phyloP scores from a whole-genome alignment of 345 rosid genomes.

The Euphorbia lathyris region DNA sequence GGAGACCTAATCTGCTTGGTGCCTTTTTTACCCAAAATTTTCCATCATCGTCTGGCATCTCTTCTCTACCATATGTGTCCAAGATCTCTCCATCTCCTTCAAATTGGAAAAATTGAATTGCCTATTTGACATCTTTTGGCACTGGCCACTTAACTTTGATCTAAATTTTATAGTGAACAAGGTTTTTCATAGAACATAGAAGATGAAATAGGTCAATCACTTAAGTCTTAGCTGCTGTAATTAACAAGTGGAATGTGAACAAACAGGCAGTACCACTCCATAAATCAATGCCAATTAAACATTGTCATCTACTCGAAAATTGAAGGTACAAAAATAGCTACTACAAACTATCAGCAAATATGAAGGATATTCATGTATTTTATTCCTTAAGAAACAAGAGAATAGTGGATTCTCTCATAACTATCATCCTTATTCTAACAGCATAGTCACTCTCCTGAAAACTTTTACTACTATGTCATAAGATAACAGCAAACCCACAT shows the following conservation, averaged over 20 bases:
- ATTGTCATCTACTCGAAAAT: background rate
- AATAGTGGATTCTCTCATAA: background rate
- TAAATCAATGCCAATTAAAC: background rate
- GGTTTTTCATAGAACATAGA: background rate
- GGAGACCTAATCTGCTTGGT: background rate
- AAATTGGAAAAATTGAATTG: background rate
- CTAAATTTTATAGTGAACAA: background rate
- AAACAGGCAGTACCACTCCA: background rate
- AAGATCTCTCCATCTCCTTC: too few relatives aligned
- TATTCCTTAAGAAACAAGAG: too few relatives aligned
- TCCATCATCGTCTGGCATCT: too few relatives aligned
- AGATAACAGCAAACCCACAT: too few relatives aligned
- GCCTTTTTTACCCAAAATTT: too few relatives aligned
- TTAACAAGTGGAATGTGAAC: too few relatives aligned
- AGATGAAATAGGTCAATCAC: too few relatives aligned
- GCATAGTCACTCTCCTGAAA: background rate
- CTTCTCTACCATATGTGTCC: too few relatives aligned
- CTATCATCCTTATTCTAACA: background rate
- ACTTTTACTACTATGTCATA: background rate
- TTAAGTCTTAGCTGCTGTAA: too few relatives aligned
- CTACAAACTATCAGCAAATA: too few relatives aligned
- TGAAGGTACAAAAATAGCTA: background rate
- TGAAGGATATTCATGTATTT: too few relatives aligned
- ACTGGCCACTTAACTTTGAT: background rate
- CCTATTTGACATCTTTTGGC: background rate